phyloP scores from a whole-genome alignment of 805 yeast species.

The Ogataea trehalophila region DNA sequence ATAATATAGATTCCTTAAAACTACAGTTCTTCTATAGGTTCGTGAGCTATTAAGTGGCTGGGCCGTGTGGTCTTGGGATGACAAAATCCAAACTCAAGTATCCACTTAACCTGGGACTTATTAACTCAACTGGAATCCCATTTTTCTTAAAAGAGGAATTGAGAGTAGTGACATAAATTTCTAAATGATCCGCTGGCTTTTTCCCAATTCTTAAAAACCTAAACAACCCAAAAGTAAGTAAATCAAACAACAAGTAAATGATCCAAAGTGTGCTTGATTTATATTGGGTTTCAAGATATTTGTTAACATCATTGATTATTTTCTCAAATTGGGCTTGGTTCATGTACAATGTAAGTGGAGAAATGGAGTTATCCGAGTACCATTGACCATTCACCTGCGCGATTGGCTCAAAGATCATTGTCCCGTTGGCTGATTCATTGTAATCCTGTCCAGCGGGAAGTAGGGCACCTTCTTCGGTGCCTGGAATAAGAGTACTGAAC shows the following conservation, averaged over 20 bases:
- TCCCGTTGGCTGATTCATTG: neutral
- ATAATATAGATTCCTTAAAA: neutral
- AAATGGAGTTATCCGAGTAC: conserved; percentile 49
- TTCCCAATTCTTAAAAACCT: conserved; percentile 31
- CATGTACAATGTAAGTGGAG: conserved; percentile 43
- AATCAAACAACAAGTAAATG: conserved; percentile 36
- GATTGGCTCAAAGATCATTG: conserved; percentile 28
- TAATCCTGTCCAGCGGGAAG: conserved; percentile 4
- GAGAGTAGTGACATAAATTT: conserved; percentile 32
- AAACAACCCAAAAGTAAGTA: conserved; percentile 38
- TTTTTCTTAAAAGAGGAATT: conserved; percentile 25
- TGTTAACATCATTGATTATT: conserved; percentile 44
- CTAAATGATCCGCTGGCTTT: conserved; percentile 35
- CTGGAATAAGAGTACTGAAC: conserved; percentile 53
- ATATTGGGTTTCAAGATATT: conserved; percentile 35
- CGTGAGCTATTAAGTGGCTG: neutral
- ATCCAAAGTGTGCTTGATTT: conserved; percentile 35
- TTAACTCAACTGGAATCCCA: conserved; percentile 31
- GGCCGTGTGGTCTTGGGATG: conserved; percentile 37
- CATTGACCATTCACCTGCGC: conserved; percentile 38
- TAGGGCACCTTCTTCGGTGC: conserved; percentile 61
- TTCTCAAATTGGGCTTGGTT: conserved; percentile 33
- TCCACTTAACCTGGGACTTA: conserved; percentile 50
- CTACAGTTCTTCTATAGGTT: neutral
- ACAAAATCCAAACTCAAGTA: conserved; percentile 55